phyloP scores from a whole-genome alignment of 2,329 filamentous ascomycete genomes.

The Blumeriella jaapii region DNA sequence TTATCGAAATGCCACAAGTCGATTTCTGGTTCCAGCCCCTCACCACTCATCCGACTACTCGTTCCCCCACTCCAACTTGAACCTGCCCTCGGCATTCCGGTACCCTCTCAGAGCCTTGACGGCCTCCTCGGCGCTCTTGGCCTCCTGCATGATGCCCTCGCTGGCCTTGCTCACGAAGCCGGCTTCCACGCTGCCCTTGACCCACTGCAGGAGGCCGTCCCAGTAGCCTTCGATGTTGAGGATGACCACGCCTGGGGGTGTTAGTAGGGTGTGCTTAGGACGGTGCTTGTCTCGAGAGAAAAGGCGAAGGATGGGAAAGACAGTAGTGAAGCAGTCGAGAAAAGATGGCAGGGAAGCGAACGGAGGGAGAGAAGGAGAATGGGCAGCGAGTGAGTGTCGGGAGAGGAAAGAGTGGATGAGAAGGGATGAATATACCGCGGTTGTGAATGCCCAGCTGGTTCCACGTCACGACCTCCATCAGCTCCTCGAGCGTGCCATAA shows the following conservation, averaged over 20 bases:
- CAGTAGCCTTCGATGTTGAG: slow-evolving; percentile 88
- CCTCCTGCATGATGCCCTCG: slow-evolving; percentile 67
- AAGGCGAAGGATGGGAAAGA: no score
- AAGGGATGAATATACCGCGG: no score
- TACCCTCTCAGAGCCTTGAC: slow-evolving; percentile 62
- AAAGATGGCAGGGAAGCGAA: no score
- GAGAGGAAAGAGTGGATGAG: no score
- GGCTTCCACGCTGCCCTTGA: slow-evolving; percentile 59
- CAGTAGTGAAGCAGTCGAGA: no score
- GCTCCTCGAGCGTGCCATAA: slow-evolving; percentile 91
- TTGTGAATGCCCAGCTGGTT: slow-evolving; percentile 92
- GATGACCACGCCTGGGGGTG: slow-evolving; percentile 70
- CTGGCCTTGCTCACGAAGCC: slow-evolving; percentile 68
- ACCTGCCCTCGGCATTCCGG: slow-evolving; percentile 60
- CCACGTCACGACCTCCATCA: slow-evolving; percentile 87
- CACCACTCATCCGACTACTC: slow-evolving; percentile 1
- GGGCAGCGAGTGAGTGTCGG: no score
- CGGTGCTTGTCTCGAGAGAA: no score
- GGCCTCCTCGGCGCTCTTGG: slow-evolving; percentile 59
- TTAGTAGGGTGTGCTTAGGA: no score
- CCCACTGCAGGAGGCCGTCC: slow-evolving; percentile 76
- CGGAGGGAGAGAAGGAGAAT: no score
- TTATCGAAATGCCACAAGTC: neutral
- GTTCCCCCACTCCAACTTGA: slow-evolving; percentile 70
- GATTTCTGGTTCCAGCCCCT: neutral